A percentile compares a stretch with the other conserved stretches of the same genome.
Evolutionary conservation across 345 rosid species (phyloP).

Genomic region (Boechera stricta): DNA sequence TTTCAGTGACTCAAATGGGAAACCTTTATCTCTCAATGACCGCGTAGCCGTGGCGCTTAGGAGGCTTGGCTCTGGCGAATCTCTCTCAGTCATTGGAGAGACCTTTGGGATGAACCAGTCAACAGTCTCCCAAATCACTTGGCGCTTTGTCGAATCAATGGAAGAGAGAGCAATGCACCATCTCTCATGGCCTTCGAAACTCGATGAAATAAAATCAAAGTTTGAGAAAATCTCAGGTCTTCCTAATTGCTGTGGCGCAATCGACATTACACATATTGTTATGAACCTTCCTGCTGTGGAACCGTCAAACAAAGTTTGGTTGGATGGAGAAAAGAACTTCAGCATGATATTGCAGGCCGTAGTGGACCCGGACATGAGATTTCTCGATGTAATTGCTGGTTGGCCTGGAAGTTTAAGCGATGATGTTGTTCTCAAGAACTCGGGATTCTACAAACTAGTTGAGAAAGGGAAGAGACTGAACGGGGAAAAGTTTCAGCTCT

Average conservation of each 20-base stretch:
- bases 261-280: constrained; percentile 67
- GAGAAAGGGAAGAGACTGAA: constrained; percentile 65
- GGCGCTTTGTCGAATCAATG: constrained; percentile 83
- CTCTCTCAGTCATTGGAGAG: constrained; percentile 68
- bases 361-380: constrained; percentile 74
- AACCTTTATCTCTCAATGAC: constrained; percentile 58
- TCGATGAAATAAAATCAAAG: constrained; percentile 58
- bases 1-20: constrained; percentile 54
- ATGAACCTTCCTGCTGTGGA: constrained; percentile 72
- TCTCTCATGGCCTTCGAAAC: constrained; percentile 70
- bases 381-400: constrained; percentile 67
- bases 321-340: constrained; percentile 69
- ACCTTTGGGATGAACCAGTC: constrained; percentile 72
- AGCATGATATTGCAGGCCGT: constrained; percentile 77
- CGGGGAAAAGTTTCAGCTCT: constrained; percentile 53
- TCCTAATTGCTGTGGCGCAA: constrained; percentile 70
- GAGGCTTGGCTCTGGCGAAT: constrained; percentile 80
- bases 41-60: constrained; percentile 77
- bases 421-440: constrained; percentile 62
- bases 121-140: constrained; percentile 75
- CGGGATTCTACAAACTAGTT: constrained; percentile 61
- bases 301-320: constrained; percentile 62
- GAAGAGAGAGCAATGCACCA: constrained; percentile 69
- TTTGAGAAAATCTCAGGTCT: constrained; percentile 71
- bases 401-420: constrained; percentile 78